Evolutionary conservation across 306 rosid species (phyloP).

Genomic region (Prinsepia uniflora): DNA sequence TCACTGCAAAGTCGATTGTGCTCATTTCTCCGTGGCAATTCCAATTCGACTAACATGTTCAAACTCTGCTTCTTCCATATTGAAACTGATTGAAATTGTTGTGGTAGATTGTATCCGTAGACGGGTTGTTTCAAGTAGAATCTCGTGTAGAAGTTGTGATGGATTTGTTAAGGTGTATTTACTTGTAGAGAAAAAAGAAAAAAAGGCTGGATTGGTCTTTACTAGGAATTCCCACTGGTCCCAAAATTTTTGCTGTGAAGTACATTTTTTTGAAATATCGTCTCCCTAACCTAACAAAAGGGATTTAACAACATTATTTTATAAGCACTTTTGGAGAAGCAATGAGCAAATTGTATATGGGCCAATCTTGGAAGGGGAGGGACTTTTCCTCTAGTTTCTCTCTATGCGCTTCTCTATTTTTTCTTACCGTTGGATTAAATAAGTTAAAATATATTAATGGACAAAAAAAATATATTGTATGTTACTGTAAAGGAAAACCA

Average conservation of each 20-base stretch:
- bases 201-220: background rate
- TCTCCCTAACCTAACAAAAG: too few relatives aligned
- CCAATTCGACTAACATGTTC: constrained; percentile 13
- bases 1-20: constrained; percentile 13
- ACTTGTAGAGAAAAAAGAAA: background rate
- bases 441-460: too few relatives aligned
- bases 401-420: too few relatives aligned
- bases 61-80: background rate
- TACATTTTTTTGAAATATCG: too few relatives aligned
- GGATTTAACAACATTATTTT: too few relatives aligned
- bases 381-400: too few relatives aligned
- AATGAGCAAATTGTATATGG: too few relatives aligned
- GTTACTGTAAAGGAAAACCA: too few relatives aligned
- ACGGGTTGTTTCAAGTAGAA: constrained; percentile 1
- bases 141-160: constrained; percentile 7
- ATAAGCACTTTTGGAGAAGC: too few relatives aligned
- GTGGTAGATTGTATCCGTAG: constrained; percentile 5
- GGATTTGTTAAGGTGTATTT: background rate
- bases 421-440: too few relatives aligned
- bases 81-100: background rate
- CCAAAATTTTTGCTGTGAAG: background rate
- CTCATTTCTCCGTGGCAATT: constrained; percentile 13
- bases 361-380: too few relatives aligned
- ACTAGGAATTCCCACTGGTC: background rate
- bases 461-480: too few relatives aligned